Evolutionary conservation across 805 yeast genomes (phyloP).

Genomic region (Grigorovia humatica): DNA sequence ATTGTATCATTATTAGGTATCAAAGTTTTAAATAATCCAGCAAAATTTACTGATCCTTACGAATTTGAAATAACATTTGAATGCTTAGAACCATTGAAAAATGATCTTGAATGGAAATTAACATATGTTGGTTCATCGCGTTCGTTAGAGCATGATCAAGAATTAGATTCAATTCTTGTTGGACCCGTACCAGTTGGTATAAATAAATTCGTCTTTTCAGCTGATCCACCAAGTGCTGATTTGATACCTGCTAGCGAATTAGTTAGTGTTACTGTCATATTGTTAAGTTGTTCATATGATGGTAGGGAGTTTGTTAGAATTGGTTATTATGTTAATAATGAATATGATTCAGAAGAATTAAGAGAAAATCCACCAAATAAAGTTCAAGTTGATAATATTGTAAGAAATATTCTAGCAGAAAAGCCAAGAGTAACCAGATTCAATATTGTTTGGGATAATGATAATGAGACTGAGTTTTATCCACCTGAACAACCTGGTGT

Average conservation of each 20-base stretch:
- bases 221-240: conserved; percentile 96
- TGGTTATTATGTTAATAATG: conserved; percentile 96
- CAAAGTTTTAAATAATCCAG: conserved; percentile 89
- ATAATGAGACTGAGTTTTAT: conserved; percentile 51
- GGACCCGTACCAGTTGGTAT: conserved; percentile 99
- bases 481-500: conserved; percentile 72
- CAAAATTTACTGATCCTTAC: conserved; percentile 84
- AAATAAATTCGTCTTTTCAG: conserved; percentile 82
- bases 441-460: conserved; percentile 94
- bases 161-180: conserved; percentile 87
- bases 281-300: conserved; percentile 85
- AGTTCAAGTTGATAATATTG: conserved; percentile 89
- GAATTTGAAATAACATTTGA: conserved; percentile 97
- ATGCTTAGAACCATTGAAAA: conserved; percentile 78
- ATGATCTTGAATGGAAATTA: conserved; percentile 91
- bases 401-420: conserved; percentile 88
- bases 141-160: conserved; percentile 93
- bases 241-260: conserved; percentile 91
- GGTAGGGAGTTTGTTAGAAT: conserved; percentile 94
- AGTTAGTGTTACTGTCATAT: conserved; percentile 88
- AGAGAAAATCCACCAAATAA: conserved; percentile 89
- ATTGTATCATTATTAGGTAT: conserved; percentile 88
- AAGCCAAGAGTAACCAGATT: conserved; percentile 96
- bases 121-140: conserved; percentile 95
- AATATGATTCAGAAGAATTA: conserved; percentile 86